Base-by-base conservation (phyloP, 352 stramenopile species). In the Phytophthora chlamydospora region DNA sequence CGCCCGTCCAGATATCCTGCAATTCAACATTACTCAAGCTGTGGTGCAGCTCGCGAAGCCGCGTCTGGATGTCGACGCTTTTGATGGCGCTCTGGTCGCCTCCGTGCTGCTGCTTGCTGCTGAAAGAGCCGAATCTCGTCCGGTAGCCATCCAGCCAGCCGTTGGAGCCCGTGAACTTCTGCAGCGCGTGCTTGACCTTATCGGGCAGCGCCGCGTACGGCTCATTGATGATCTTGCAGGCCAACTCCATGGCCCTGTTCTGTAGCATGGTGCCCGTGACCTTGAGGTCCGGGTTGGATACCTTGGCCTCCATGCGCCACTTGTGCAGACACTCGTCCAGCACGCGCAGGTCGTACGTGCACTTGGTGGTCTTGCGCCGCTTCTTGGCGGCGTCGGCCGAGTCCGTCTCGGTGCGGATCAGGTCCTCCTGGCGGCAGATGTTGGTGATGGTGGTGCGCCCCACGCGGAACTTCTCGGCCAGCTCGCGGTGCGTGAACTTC, bases 261-360 rank as follows among this genome's bases (percentile, higher is more conserved):
- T 95, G 85, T 48, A 95, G 68, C 31, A 90, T 78, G 0, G 82
- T 89, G 61, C 85, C 85, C 13, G 85, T 95, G 62, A 95, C 70
- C 65, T 92, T 91, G 14, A 67, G 85, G 43, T 95, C 85, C 0
- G 85, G 85, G 11, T 66, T 89, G 63, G 78, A 90, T 31, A 95
- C 83, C 42, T 89, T 89, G 38, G 89, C 68, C 62, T 95, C 86
- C 83, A 95, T 92, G 42, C 86, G 79, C 86, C 83, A 93, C 76
- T 95, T 95, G 73, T 95, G 84, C 51, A 95, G 63, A 66, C 79
- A 90, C 68, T 95, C 83, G 65, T 93, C 83, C 32, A 95, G 61
- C 58, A 93, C 75, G 17, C 80, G 80, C 61, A 93, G 67, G 55
- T 95, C 83, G 64, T 93, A 93, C 42, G 82, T 84, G 69, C 83